Conservation (phyloP, 163 green algal genomes). For the Coccomyxa subellipsoidea region DNA sequence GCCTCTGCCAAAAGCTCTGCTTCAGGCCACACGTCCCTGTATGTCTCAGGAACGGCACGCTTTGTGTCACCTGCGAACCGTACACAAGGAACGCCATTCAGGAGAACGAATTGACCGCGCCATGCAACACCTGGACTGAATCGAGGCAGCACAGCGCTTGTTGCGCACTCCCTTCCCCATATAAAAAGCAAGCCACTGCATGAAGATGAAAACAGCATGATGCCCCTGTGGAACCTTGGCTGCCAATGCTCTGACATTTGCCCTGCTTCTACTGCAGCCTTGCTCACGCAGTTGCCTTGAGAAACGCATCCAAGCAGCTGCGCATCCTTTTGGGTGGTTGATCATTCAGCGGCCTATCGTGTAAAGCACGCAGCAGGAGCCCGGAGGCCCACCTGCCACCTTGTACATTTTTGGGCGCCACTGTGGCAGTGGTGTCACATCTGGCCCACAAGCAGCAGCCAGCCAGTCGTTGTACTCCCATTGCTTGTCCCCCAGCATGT, state of each 20-base stretch:
- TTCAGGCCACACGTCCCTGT: conserved; percentile 4
- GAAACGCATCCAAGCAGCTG: not conserved
- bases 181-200: too few relatives aligned
- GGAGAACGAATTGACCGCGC: not conserved
- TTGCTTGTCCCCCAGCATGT: conserved; percentile 20
- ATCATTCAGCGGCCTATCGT: not conserved
- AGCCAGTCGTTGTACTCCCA: conserved; percentile 37
- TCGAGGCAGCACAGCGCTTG: too few relatives aligned
- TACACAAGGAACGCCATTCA: not conserved
- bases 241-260: not conserved
- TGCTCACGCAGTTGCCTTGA: not conserved
- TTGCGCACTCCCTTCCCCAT: too few relatives aligned
- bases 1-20: not conserved
- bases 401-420: conserved; percentile 13
- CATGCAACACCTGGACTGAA: not conserved
- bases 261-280: not conserved
- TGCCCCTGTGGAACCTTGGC: not conserved
- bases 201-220: too few relatives aligned
- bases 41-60: not conserved
- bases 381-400: not conserved
- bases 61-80: not conserved
- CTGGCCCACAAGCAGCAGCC: conserved; percentile 16
- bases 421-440: conserved; percentile 5
- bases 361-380: not conserved
- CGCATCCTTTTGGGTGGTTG: not conserved